Evolutionary conservation across 2,329 filamentous ascomycete species (phyloP), one percentile per base, ranked within the genome.

Genomic region (Penicillium italicum): DNA sequence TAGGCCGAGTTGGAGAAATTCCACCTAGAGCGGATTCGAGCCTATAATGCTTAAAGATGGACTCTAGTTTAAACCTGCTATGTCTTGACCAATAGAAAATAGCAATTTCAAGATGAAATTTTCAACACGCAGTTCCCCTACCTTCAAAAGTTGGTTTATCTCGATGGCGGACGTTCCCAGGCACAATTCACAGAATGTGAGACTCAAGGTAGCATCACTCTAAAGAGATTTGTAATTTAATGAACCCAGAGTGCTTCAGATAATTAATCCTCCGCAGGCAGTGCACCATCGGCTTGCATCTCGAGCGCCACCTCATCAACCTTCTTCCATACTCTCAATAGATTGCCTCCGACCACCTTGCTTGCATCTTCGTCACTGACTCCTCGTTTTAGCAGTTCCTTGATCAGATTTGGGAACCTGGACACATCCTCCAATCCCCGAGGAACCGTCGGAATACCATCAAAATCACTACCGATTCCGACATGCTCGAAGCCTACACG

Each of bases 391-490:
- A 96, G 75, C 56, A 97, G 74, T 72, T 91, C 89, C 4, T 84
- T 85, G 9, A 97, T 82, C 42, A 97, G 75, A 54, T 87, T 83
- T 0, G 91, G 92, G 66, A 88, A 96, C 69, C 90, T 90, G 46
- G 86, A 85, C 7, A 96, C 91, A 71, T 96, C 91, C 36, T 94
- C 90, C 45, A 97, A 74, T 0, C 92, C 93, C 51, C 77, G 70
- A 0, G 92, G 91, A 5, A 85, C 85, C 8, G 61, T 62, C 4
- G 51, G 56, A 53, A 79, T 77, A 2, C 85, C 93, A 70, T 97
- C 92, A 70, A 92, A 97, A 71, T 97, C 93, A 50, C 88, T 91
- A 0, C 93, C 93, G 18, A 97, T 74, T 0, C 92, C 93, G 16
- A 97, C 91, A 69, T 96, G 83, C 38, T 92, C 88, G 65, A 88